phyloP scores from a whole-genome alignment of 257 asterid genomes.

The Ajuga chamaepitys region DNA sequence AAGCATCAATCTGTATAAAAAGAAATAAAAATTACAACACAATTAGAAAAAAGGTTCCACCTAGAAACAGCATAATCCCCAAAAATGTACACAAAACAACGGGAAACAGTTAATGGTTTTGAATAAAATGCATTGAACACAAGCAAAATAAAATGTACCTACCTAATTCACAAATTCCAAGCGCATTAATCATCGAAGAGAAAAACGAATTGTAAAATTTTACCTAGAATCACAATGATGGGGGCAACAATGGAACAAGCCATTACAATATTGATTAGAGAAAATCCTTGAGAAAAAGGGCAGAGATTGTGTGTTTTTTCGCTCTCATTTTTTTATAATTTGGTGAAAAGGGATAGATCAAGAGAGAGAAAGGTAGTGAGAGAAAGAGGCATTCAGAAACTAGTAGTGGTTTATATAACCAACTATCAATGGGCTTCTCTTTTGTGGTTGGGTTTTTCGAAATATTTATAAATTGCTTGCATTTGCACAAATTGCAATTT shows the following conservation, averaged over 20 bases:
- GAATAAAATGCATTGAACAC: constrained; percentile 12
- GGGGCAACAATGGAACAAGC: constrained; percentile 22
- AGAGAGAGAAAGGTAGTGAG: constrained; percentile 17
- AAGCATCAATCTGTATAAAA: constrained; percentile 38
- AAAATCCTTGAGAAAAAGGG: constrained; percentile 9
- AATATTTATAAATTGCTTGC: neutral
- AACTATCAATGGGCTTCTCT: constrained; percentile 18
- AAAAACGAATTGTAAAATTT: neutral
- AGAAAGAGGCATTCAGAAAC: constrained; percentile 11
- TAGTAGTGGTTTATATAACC: constrained; percentile 23
- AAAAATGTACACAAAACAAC: constrained; percentile 7
- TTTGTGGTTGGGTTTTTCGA: constrained; percentile 18
- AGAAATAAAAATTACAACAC: neutral
- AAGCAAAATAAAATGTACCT: neutral
- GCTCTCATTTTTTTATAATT: neutral
- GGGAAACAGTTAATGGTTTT: constrained; percentile 2
- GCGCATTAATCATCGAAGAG: neutral
- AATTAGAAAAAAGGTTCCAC: constrained; percentile 8
- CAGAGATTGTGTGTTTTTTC: constrained; percentile 10
- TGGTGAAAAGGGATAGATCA: constrained; percentile 31
- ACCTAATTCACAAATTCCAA: neutral
- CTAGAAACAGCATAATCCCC: neutral
- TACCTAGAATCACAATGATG: constrained; percentile 33
- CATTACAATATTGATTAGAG: constrained; percentile 19
- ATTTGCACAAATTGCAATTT: neutral